Conservation (phyloP, 2,329 filamentous ascomycete species). For the Gaeumannomyces tritici region DNA sequence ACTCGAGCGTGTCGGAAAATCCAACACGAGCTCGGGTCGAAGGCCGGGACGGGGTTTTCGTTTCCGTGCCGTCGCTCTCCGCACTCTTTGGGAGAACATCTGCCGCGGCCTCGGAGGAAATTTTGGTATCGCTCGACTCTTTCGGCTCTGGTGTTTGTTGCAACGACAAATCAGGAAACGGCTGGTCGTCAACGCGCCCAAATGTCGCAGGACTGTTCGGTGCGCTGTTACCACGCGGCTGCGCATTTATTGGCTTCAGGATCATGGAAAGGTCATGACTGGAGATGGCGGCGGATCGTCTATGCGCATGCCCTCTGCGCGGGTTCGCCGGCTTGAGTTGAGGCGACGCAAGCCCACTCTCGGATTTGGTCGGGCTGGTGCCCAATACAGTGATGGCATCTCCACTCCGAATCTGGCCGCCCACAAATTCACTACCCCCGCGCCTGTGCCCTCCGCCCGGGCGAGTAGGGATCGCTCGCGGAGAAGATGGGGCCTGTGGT, state of each 20-base stretch:
- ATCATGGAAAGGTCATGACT: slow-evolving; percentile 70
- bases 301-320: slow-evolving; percentile 66
- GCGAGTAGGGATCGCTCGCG: slow-evolving; percentile 38
- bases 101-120: slow-evolving; percentile 2
- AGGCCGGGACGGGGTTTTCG: slow-evolving; percentile 9
- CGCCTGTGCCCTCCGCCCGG: slow-evolving; percentile 62
- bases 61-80: slow-evolving; percentile 2
- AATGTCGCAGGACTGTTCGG: slow-evolving; percentile 49
- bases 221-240: slow-evolving; percentile 50
- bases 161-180: slow-evolving; percentile 10
- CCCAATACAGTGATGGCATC: slow-evolving; percentile 53
- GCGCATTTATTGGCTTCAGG: slow-evolving; percentile 47
- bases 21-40: slow-evolving; percentile 56
- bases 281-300: slow-evolving; percentile 74
- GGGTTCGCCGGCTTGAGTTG: slow-evolving; percentile 39
- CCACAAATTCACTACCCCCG: slow-evolving; percentile 80
- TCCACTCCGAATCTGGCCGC: slow-evolving; percentile 54
- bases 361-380: slow-evolving; percentile 58
- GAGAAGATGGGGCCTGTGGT: slow-evolving; percentile 19
- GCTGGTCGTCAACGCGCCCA: slow-evolving; percentile 18
- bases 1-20: slow-evolving; percentile 77
- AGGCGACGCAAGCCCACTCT: slow-evolving; percentile 48
- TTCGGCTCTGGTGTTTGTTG: slow-evolving; percentile 4
- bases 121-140: slow-evolving; percentile 9
- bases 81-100: not conserved